Base-by-base conservation (phyloP, 2,329 filamentous ascomycete species). In the Diaporthe vexans region DNA sequence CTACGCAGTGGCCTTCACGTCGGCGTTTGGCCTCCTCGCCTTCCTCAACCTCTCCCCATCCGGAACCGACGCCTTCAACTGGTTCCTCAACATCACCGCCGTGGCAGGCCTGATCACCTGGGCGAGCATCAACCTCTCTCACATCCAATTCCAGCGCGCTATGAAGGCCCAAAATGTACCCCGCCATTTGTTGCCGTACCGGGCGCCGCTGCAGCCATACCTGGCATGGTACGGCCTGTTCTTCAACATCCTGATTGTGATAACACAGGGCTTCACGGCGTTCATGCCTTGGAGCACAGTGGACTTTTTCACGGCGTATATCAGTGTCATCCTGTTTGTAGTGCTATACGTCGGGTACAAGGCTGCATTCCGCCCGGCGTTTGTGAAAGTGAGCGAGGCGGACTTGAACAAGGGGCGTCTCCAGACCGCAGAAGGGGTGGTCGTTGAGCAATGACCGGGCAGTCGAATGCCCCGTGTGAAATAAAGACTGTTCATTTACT, bases 61-160 rank as follows among this genome's bases (percentile, higher is more conserved):
- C 74, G 91, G 91, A 58, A 86, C 85, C 4, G 83, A 86, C 8
- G 93, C 93, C 26, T 94, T 94, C 83, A 87, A 89, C 85, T 95
- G 93, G 93, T 86, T 94, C 58, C 86, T 94, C 78, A 93, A 93
- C 83, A 91, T 94, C 77, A 91, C 88, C 19, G 89, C 91, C 69
- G 91, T 93, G 9, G 91, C 91, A 5, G 92, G 91, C 8, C 91
- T 94, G 81, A 93, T 94, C 77, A 90, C 88, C 51, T 95, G 93
- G 93, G 87, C 89, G 9, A 90, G 90, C 79, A 93, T 94, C 81
- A 89, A 86, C 80, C 78, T 87, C 65, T 92, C 90, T 79, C 91
- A 94, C 81, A 83, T 94, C 72, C 88, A 88, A 13, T 94, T 94
- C 83, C 90, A 91, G 86, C 85, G 87, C n/a, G 90, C 88, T 11